Percentiles rank a stretch among this genome's conserved stretches.
These are phyloP conservation scores for Plasmodium vivax DNA, from an alignment of 169 alveolate genomes.

Conservation along the genomic window DNA sequence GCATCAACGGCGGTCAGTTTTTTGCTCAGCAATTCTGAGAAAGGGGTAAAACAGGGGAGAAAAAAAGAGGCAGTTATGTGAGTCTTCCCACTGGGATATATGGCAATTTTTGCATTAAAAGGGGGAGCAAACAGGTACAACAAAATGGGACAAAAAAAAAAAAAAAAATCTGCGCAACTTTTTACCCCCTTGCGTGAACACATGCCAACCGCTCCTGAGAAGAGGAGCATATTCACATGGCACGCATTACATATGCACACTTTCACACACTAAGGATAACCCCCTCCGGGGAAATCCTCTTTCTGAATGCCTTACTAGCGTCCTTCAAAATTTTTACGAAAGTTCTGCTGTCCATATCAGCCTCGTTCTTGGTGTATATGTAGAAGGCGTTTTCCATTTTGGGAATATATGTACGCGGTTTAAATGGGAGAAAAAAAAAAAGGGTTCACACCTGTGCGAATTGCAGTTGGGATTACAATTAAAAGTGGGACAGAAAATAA, in stretches of 20 bases:
- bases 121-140: background rate
- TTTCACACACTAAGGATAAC: background rate
- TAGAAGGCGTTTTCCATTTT: conserved; percentile 80
- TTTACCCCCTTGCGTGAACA: background rate
- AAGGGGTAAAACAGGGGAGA: background rate
- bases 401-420: conserved; percentile 1
- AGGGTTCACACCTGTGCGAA: background rate
- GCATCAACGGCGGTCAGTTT: conserved; percentile 86
- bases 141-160: background rate
- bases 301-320: conserved; percentile 40
- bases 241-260: background rate
- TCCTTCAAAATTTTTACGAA: conserved; percentile 88
- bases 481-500: background rate
- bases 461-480: background rate
- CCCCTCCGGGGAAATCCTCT: background rate
- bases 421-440: background rate
- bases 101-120: background rate
- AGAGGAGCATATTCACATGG: background rate
- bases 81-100: background rate
- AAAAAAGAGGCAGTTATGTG: background rate
- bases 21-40: conserved; percentile 80
- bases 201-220: background rate
- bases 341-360: conserved; percentile 87
- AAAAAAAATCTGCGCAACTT: background rate
- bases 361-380: conserved; percentile 83